phyloP scores from a whole-genome alignment of 2,329 filamentous ascomycete genomes.

The Drechmeria coniospora region DNA sequence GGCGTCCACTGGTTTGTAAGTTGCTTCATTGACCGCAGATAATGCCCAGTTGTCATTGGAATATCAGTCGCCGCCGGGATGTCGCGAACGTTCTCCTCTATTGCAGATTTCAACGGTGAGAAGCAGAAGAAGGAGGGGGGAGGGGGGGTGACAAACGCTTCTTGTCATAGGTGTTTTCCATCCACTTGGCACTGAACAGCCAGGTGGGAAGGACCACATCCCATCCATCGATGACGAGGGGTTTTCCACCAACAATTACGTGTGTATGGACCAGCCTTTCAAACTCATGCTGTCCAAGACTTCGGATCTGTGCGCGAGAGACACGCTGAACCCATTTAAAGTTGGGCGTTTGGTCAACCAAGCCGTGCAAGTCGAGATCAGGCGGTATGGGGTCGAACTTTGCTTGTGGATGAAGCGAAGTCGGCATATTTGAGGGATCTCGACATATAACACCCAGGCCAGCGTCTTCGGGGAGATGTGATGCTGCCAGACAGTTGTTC shows the following conservation, averaged over 20 bases:
- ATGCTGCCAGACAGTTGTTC: too few relatives aligned
- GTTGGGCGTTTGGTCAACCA: slow-evolving; percentile 68
- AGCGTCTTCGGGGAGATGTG: too few relatives aligned
- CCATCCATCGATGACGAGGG: slow-evolving; percentile 83
- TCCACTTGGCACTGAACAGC: slow-evolving; percentile 69
- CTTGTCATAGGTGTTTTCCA: slow-evolving; percentile 61
- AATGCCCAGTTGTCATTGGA: slow-evolving; percentile 77
- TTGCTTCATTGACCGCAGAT: slow-evolving; percentile 72
- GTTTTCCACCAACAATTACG: slow-evolving; percentile 73
- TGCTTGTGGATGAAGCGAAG: slow-evolving; percentile 60
- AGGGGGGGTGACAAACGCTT: slow-evolving; percentile 43
- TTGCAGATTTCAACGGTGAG: slow-evolving; percentile 7
- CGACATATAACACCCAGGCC: too few relatives aligned
- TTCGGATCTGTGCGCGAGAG: slow-evolving; percentile 60
- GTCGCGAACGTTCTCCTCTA: slow-evolving; percentile 75
- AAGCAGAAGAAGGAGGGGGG: neutral
- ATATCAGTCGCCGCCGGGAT: slow-evolving; percentile 58
- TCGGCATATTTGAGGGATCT: slow-evolving; percentile 45
- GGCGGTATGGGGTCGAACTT: slow-evolving; percentile 87
- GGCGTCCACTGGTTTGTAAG: slow-evolving; percentile 70
- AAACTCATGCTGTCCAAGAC: slow-evolving; percentile 62
- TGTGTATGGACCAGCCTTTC: slow-evolving; percentile 73
- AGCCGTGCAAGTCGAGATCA: slow-evolving; percentile 57
- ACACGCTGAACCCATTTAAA: slow-evolving; percentile 80
- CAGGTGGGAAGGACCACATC: slow-evolving; percentile 56